These are phyloP conservation scores for Pseudotsuga menziesii DNA, from an alignment of 75 land plant genomes.

Conservation along the genomic window DNA sequence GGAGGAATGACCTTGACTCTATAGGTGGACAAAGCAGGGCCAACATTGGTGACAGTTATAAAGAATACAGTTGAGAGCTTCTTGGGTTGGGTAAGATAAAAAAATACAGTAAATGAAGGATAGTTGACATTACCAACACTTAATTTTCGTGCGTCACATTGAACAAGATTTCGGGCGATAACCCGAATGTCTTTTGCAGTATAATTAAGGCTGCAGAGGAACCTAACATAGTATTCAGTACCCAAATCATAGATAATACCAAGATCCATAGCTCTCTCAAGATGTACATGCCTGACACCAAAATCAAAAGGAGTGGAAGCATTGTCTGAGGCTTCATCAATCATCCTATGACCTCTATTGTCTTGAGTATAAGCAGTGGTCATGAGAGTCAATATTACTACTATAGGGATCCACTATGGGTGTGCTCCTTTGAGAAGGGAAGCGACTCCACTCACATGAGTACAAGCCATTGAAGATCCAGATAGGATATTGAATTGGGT, in stretches of 20 bases:
- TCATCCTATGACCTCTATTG: background rate
- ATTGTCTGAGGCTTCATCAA: background rate
- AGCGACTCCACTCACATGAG: background rate
- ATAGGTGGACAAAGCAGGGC: conserved; percentile 49
- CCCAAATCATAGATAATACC: conserved; percentile 51
- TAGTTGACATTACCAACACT: too few species aligned
- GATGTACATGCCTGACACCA: conserved; percentile 38
- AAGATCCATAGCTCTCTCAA: conserved; percentile 26
- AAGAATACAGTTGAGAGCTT: conserved; percentile 29
- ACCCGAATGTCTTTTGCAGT: too few species aligned
- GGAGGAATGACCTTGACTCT: conserved; percentile 28
- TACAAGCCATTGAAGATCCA: background rate
- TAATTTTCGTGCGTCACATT: too few species aligned
- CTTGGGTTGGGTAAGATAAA: conserved; percentile 19
- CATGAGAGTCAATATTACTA: background rate
- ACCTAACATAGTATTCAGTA: too few species aligned
- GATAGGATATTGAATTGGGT: background rate
- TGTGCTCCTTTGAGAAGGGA: background rate
- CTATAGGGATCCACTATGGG: background rate
- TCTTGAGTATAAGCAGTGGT: background rate
- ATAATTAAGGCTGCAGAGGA: too few species aligned
- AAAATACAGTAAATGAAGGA: conserved; percentile 60
- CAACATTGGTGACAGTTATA: conserved; percentile 81
- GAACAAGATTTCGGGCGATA: too few species aligned
- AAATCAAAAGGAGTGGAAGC: conserved; percentile 37